A percentile compares a stretch with the other conserved stretches of the same genome.
Evolutionary conservation across 257 asterid species (phyloP).

Genomic region (Nicotiana paniculata): DNA sequence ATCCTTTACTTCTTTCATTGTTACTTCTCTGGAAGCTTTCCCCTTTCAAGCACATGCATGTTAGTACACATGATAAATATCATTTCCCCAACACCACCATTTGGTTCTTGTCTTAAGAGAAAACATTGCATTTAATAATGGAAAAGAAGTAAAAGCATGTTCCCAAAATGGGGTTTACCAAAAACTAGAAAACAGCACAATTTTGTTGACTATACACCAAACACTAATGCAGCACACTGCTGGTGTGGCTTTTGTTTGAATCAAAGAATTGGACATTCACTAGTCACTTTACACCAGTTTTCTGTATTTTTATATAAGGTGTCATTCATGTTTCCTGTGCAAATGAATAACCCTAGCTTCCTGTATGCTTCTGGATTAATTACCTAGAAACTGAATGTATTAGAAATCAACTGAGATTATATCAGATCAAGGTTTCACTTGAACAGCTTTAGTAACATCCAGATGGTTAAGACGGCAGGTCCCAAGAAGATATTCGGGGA

Average conservation of each 20-base stretch:
- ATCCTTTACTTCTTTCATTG: background rate
- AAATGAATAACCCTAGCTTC: background rate
- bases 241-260: slow-evolving; percentile 6
- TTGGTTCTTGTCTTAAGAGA: background rate
- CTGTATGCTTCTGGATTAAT: background rate
- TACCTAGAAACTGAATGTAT: background rate
- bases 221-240: slow-evolving; percentile 1
- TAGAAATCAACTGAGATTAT: background rate
- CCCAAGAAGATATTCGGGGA: slow-evolving; percentile 79
- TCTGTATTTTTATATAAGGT: background rate
- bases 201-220: background rate
- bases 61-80: background rate
- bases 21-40: background rate
- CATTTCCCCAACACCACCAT: background rate
- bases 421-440: slow-evolving; percentile 20
- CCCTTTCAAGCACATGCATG: background rate
- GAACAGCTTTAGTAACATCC: slow-evolving; percentile 57
- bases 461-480: slow-evolving; percentile 85
- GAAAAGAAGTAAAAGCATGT: background rate
- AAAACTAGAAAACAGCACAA: background rate
- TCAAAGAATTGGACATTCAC: slow-evolving; percentile 19
- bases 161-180: background rate
- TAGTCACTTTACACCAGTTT: background rate
- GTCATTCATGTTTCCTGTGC: slow-evolving; percentile 1
- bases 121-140: background rate